A percentile compares a stretch with the other conserved stretches of the same genome.
These are phyloP conservation scores for Graphiopsis chlorocephala DNA, from an alignment of 2,329 filamentous ascomycete genomes.

Conservation along the genomic window DNA sequence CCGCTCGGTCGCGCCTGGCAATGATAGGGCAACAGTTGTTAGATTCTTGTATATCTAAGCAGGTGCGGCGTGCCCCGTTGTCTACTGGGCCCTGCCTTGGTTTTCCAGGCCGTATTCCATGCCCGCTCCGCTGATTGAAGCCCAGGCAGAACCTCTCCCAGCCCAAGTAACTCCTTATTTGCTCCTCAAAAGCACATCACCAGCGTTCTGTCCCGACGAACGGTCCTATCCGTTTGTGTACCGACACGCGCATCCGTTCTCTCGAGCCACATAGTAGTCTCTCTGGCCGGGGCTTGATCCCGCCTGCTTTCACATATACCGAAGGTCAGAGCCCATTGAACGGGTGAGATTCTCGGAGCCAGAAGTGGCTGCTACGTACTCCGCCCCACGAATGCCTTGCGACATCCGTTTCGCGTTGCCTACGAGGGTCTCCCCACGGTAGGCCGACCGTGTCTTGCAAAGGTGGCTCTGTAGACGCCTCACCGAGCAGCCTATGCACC, in stretches of 20 bases:
- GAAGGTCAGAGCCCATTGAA: not conserved
- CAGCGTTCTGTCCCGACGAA: no score
- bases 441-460: slow-evolving; percentile 1
- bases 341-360: not conserved
- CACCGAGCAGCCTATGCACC: not conserved
- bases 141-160: no score
- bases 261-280: no score
- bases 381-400: not conserved
- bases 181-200: no score
- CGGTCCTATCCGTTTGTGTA: no score
- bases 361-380: not conserved
- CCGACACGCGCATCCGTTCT: no score
- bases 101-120: no score
- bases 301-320: not conserved
- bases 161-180: no score
- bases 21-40: not conserved
- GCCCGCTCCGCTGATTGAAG: no score
- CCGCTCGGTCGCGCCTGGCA: not conserved
- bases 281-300: not conserved
- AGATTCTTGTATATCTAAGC: no score
- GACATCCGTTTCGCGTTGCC: not conserved
- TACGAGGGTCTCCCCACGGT: not conserved
- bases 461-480: not conserved
- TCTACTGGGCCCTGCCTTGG: no score
- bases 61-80: no score